Percentiles rank a stretch among this genome's conserved stretches.
Conservation (phyloP, 768 basidiomycete species). For the Naganishia vaughanmartiniae region DNA sequence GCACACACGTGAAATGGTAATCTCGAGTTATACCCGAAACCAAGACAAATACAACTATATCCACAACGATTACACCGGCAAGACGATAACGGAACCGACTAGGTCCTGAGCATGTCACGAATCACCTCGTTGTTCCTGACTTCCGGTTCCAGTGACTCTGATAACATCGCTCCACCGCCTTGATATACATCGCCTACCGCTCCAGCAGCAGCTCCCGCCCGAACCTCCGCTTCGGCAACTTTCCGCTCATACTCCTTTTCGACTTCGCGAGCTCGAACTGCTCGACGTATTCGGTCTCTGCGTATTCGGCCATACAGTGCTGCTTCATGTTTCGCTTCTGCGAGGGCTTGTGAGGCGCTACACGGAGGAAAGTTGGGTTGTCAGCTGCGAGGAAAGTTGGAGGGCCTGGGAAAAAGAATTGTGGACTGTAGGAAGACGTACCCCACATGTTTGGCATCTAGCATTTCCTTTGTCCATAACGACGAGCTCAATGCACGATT, state of each 20-base stretch:
- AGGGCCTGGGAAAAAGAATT: background rate
- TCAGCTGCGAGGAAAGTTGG: background rate
- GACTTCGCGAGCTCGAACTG: conserved; percentile 41
- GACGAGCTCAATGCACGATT: conserved; percentile 38
- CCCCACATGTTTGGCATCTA: conserved; percentile 42
- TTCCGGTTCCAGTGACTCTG: background rate
- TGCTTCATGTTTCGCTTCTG: conserved; percentile 48
- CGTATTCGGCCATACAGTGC: conserved; percentile 43
- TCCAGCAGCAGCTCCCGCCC: background rate
- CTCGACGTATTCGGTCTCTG: conserved; percentile 45
- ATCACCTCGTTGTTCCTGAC: background rate
- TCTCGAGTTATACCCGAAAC: background rate
- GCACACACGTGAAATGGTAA: background rate
- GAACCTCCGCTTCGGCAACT: conserved; percentile 19
- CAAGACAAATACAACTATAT: background rate
- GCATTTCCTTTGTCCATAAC: conserved; percentile 34
- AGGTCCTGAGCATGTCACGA: background rate
- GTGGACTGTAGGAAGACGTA: conserved; percentile 27
- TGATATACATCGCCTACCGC: background rate
- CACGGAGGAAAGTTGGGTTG: background rate
- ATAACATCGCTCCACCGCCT: background rate
- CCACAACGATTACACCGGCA: background rate
- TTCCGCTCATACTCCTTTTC: conserved; percentile 43
- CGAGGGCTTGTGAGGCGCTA: conserved; percentile 48
- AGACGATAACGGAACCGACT: too few relatives aligned